Percentiles rank a stretch among this genome's conserved stretches.
Conservation (phyloP, 306 rosid genomes). For the Prinsepia uniflora region DNA sequence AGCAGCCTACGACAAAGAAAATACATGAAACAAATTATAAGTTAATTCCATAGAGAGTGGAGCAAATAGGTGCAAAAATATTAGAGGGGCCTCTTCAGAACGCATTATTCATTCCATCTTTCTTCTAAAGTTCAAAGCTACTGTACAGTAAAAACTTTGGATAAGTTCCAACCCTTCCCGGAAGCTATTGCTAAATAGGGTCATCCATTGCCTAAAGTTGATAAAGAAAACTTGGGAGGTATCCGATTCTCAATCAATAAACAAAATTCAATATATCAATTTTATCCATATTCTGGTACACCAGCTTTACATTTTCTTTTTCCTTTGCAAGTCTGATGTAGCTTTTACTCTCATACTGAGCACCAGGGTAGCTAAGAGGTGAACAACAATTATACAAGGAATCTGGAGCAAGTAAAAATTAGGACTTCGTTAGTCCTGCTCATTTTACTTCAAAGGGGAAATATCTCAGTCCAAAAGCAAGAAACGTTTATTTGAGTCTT, state of each 20-base stretch:
- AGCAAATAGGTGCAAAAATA: not conserved
- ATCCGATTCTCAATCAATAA: not conserved
- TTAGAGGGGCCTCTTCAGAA: not conserved
- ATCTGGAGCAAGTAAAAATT: not conserved
- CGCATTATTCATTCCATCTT: not conserved
- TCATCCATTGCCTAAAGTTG: too few relatives aligned
- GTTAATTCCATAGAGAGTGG: not conserved
- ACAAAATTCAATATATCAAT: not conserved
- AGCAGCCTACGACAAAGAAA: conserved; percentile 48
- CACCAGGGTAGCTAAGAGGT: not conserved
- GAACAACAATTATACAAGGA: too few relatives aligned
- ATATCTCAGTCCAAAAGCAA: not conserved
- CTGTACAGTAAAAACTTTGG: not conserved
- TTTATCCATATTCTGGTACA: not conserved
- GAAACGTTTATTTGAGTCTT: not conserved
- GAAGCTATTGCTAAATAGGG: too few relatives aligned
- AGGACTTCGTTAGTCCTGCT: not conserved
- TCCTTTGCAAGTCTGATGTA: too few relatives aligned
- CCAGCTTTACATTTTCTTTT: not conserved
- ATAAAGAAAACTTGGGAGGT: not conserved
- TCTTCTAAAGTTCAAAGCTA: not conserved
- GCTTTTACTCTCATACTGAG: not conserved
- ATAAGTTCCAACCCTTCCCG: not conserved
- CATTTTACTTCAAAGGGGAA: not conserved
- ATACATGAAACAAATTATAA: conserved; percentile 2